A percentile compares a stretch with the other conserved stretches of the same genome.
Conservation (phyloP, 306 rosid species). For the Elaeagnus macrophylla region DNA sequence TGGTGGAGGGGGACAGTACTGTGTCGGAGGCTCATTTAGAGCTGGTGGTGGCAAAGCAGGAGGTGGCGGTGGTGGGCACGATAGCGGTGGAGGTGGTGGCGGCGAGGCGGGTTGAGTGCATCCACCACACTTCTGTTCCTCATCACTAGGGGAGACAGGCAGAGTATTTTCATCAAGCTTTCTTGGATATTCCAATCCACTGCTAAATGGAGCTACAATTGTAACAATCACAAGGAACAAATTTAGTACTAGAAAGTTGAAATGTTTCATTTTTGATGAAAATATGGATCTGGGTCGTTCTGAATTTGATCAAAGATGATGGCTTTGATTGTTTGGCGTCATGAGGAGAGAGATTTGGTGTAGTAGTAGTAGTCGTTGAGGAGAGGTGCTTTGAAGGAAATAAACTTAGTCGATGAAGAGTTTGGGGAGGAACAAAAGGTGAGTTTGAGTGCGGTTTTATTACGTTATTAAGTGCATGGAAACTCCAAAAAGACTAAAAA, state of each 20-base stretch:
- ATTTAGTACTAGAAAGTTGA: slow-evolving; percentile 11
- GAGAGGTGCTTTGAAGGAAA: too few species aligned
- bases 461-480: slow-evolving; percentile 49
- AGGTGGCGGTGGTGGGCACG: slow-evolving; percentile 2
- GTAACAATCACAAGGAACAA: slow-evolving; percentile 19
- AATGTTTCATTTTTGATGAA: slow-evolving; percentile 14
- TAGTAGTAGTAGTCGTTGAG: too few species aligned
- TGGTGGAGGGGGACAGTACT: slow-evolving; percentile 31
- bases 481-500: slow-evolving; percentile 1
- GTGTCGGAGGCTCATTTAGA: slow-evolving; percentile 13
- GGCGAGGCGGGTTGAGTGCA: slow-evolving; percentile 16
- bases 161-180: slow-evolving; percentile 27
- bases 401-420: neutral
- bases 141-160: neutral
- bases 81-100: slow-evolving; percentile 7
- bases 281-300: neutral
- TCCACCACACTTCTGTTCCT: slow-evolving; percentile 17
- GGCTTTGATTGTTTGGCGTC: neutral
- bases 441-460: slow-evolving; percentile 9
- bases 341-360: neutral
- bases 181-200: slow-evolving; percentile 22
- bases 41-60: slow-evolving; percentile 11
- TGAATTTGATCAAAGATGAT: neutral
- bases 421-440: neutral
- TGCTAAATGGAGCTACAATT: slow-evolving; percentile 15